These are phyloP conservation scores for Blastobotrys aristatus DNA, from an alignment of 1,139 yeast species.

Conservation along the genomic window DNA sequence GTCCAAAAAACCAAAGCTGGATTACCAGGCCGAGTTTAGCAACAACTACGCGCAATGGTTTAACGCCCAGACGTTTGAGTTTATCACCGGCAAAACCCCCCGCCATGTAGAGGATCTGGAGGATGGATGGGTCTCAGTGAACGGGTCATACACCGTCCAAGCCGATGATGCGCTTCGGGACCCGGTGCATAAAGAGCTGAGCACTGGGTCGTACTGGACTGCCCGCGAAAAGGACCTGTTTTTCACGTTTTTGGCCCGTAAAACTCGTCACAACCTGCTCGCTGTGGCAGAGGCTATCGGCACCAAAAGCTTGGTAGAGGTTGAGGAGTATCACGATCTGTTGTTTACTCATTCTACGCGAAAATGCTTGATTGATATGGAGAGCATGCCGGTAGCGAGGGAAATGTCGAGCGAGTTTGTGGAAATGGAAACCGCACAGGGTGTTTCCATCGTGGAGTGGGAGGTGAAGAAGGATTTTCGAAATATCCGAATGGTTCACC, in stretches of 20 bases:
- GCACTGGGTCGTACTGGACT: slow-evolving; percentile 35
- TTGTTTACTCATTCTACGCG: slow-evolving; percentile 31
- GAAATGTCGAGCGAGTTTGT: slow-evolving; percentile 51
- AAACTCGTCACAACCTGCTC: slow-evolving; percentile 47
- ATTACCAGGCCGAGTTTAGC: too few species aligned
- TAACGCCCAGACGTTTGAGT: slow-evolving; percentile 20
- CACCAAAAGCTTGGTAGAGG: slow-evolving; percentile 43
- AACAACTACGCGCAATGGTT: slow-evolving; percentile 18
- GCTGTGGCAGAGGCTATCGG: slow-evolving; percentile 39
- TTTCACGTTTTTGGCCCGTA: slow-evolving; percentile 42
- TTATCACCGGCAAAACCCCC: slow-evolving; percentile 10
- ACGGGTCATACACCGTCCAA: background rate
- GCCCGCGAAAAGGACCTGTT: slow-evolving; percentile 41
- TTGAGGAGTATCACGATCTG: slow-evolving; percentile 43
- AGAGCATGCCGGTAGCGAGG: slow-evolving; percentile 48
- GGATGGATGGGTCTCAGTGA: background rate
- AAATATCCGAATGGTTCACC: background rate
- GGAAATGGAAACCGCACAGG: slow-evolving; percentile 46
- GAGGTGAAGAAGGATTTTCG: background rate
- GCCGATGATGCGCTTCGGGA: background rate
- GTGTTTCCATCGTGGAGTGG: slow-evolving; percentile 18
- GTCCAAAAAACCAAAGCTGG: too few species aligned
- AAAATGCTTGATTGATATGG: slow-evolving; percentile 29
- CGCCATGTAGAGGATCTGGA: background rate
- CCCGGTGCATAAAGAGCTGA: background rate